Base-by-base conservation (phyloP, 2,329 filamentous ascomycete genomes). In the Pseudocercospora musae region DNA sequence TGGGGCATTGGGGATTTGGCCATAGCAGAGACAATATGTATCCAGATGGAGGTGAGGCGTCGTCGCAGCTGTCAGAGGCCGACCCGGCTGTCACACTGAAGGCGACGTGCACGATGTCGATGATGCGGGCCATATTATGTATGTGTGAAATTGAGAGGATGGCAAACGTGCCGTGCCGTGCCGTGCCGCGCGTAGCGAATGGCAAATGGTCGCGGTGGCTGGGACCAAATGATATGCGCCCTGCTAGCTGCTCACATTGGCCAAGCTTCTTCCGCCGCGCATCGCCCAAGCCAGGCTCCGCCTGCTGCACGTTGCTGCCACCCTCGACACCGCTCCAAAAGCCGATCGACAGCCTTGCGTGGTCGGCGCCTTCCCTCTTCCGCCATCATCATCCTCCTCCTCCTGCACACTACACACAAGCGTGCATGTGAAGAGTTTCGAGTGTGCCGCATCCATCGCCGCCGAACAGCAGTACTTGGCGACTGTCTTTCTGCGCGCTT, bases 311-410 rank as follows among this genome's bases (percentile, higher is more conserved):
- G 44, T 25, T 25, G 18, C 44, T 40, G 37, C 37, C 10, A 18
- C 15, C 48, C 52, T 54, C 52, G 52, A 54, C 52, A 54, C 29
- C 27, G 52, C 52, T 54, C 31, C 31, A 33, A 33, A n/a, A 33
- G 31, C 49, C 52, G 29, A 54, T 44, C 42, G 55, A 57, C 42
- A 57, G 33, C 55, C 55, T 44, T 57, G 55, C 55, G 42, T 46
- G 18, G 37, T 46, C 55, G 33, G 18, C 27, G 37, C 18, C 20
- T 27, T 46, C 33, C 33, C n/a, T 31, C 20, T 27, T 46, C 33
- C 33, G 29, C 52, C 7, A 37, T 54, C n/a, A n/a, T n/a, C n/a
- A n/a, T n/a, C n/a, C n/a, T n/a, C n/a, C n/a, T n/a, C 52, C 52
- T 54, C 23, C 49, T 52, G 49, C 44, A 48, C 44, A 48, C 7